Base-by-base conservation (phyloP, 2,329 filamentous ascomycete genomes). In the Dothistroma septosporum region DNA sequence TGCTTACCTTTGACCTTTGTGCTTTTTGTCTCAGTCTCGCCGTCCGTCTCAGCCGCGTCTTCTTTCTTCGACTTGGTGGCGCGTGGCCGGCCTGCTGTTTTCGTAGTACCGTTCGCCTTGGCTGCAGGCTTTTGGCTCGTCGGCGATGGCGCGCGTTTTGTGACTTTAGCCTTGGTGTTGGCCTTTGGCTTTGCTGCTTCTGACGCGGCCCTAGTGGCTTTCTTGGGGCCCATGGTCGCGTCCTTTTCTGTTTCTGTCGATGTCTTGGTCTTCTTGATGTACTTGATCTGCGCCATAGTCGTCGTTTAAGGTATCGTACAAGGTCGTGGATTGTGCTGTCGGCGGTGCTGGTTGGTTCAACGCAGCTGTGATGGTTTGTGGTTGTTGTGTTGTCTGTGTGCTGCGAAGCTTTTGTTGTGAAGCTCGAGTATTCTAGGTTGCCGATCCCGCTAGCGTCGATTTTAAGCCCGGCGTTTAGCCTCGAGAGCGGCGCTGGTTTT, bases 81-180 rank as follows among this genome's bases (percentile, higher is more conserved):
- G 47, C 59, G 59, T 59, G 55, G 59, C 55, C 55, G 58, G 19
- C 35, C 55, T 21, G 62, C 35, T 19, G 61, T 53, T 53, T 61
- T 64, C 32, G 65, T 50, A 48, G 72, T 70, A 31, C 70, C 58
- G 59, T 69, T 68, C 46, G 69, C 55, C 60, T 73, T 74, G 24
- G 57, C 61, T 8, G 65, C 61, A 5, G 65, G 49, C 35, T 68
- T 67, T n/a, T 59, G 70, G 3, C 33, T 53, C 33, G 57, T 60
- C 22, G 53, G 31, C 37, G 50, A 41, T 1, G 64, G 60, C 11
- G 57, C 62, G 37, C 61, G 57, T 55, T 68, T 67, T 22, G 68
- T 66, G 52, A 68, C 60, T 61, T 70, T 71, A 31, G 66, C 68
- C 60, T 69, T 70, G 57, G 71, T 66, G 64, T 72, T 73, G 59